These are phyloP conservation scores for Coccomyxa sp. DNA, from an alignment of 139 green algal genomes.

Conservation along the genomic window DNA sequence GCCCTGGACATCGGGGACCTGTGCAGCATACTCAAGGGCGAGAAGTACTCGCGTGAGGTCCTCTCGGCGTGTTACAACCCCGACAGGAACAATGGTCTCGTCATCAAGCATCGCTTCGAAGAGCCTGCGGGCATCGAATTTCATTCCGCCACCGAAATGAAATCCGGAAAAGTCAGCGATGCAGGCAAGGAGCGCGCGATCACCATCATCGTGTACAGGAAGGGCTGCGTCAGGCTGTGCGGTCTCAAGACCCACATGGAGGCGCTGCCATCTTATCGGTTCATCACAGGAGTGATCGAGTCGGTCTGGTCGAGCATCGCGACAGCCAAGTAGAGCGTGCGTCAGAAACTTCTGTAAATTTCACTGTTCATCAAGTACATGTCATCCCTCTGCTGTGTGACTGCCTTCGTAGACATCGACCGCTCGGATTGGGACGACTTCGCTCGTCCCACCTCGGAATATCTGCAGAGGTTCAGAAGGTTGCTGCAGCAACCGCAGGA, in stretches of 20 bases:
- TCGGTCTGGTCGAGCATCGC: neutral
- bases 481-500: neutral
- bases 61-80: neutral
- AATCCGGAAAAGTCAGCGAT: neutral
- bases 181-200: neutral
- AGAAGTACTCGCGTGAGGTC: neutral
- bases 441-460: neutral
- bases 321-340: neutral
- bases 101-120: conserved; percentile 1
- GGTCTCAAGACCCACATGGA: neutral
- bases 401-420: neutral
- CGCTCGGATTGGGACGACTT: neutral
- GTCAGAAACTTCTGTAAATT: neutral
- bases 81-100: neutral
- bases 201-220: neutral
- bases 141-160: neutral
- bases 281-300: neutral
- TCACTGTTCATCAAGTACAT: neutral
- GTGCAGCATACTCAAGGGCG: neutral
- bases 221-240: neutral
- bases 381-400: neutral
- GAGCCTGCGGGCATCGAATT: neutral
- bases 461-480: neutral
- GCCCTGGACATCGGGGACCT: neutral
- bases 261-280: neutral